Evolutionary conservation across 2,329 filamentous ascomycete genomes (phyloP).

Genomic region (Dactylellina sp.): DNA sequence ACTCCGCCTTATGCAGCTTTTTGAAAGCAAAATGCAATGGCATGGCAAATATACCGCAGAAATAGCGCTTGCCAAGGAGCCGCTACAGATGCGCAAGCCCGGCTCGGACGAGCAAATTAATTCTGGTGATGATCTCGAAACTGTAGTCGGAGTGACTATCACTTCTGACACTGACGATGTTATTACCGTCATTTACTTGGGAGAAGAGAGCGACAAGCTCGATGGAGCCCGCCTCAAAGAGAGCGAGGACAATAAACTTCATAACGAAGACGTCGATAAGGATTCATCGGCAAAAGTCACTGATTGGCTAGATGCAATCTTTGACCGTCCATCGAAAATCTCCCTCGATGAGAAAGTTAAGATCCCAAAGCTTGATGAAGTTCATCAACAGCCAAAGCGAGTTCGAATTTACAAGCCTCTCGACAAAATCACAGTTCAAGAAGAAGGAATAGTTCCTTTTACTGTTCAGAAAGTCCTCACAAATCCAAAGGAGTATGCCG

Average conservation of each 20-base stretch:
- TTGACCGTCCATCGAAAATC: constrained; percentile 22
- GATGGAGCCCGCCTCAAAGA: neutral
- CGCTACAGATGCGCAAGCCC: neutral
- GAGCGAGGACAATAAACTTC: neutral
- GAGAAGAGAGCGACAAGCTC: neutral
- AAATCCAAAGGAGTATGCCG: constrained; percentile 7
- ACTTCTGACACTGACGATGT: neutral
- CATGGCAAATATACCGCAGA: constrained; percentile 25
- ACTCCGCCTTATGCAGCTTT: constrained; percentile 25
- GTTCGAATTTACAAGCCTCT: constrained; percentile 1
- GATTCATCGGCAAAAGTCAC: neutral
- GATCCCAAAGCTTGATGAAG: neutral
- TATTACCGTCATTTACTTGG: neutral
- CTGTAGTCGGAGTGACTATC: neutral
- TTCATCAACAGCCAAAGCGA: neutral
- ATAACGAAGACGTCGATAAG: neutral
- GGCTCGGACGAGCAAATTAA: neutral
- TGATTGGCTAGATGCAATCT: constrained; percentile 26
- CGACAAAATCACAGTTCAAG: constrained; percentile 2
- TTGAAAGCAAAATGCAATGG: constrained; percentile 20
- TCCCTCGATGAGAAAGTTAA: constrained; percentile 16
- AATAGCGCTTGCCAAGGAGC: constrained; percentile 21
- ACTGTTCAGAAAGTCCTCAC: neutral
- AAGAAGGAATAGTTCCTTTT: constrained; percentile 10
- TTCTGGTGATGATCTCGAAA: neutral